Evolutionary conservation across 345 rosid genomes (phyloP).

Genomic region (Jatropha curcas): DNA sequence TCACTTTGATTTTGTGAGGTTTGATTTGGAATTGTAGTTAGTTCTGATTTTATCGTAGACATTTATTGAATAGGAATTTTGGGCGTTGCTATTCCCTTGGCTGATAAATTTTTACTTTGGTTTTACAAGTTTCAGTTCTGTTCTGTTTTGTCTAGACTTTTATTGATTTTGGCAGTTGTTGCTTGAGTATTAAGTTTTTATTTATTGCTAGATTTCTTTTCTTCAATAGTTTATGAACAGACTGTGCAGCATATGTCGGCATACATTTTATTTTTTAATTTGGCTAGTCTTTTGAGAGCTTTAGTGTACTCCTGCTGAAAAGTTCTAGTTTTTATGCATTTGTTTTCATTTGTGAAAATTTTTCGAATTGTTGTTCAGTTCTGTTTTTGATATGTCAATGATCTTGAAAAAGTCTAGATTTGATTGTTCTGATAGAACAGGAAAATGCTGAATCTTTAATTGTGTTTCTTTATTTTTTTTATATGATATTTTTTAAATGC

Average conservation of each 20-base stretch:
- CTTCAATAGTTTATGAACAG: neutral
- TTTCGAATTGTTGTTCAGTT: neutral
- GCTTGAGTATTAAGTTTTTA: neutral
- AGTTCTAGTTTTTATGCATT: neutral
- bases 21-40: neutral
- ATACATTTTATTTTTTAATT: neutral
- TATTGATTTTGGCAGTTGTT: neutral
- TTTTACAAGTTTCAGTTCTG: neutral
- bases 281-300: neutral
- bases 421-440: neutral
- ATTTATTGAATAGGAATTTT: neutral
- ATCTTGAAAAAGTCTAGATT: slow-evolving; percentile 1
- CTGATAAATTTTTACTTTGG: neutral
- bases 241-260: neutral
- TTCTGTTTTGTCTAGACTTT: neutral
- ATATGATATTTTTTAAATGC: neutral
- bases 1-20: neutral
- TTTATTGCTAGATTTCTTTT: neutral
- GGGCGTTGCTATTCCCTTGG: neutral
- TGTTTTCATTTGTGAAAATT: neutral
- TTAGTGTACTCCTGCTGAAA: neutral
- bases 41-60: neutral
- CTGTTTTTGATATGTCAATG: neutral
- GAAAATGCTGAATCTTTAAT: neutral
- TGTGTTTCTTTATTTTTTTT: neutral